Base-by-base conservation (phyloP, 768 basidiomycete species). In the Exidia glandulosa region DNA sequence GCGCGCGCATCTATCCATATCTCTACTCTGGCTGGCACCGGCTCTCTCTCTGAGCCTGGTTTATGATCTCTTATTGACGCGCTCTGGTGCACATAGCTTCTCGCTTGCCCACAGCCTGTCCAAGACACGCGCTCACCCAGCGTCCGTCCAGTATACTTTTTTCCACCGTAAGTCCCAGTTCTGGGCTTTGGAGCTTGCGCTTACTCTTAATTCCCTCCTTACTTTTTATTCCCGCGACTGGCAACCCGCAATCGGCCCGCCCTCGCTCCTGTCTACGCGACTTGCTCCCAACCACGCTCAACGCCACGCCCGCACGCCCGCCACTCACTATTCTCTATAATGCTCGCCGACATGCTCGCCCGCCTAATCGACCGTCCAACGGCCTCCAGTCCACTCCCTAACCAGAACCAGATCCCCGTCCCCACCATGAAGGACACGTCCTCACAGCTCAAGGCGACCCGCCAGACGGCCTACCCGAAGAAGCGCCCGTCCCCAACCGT, bases 381-480 rank as follows among this genome's bases (percentile, higher is more conserved):
- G 37, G 34, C 52, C 34, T 30, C 50, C 45, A 47, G 37, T 47
- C 32, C 52, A 57, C 31, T 62, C 56, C 36, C 57, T 63, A 32
- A 37, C 59, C 61, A 16, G 32, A 59, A 31, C 60, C 64, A 19
- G 59, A 3, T 14, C 61, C 27, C 57, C 62, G 23, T 16, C 59
- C 34, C 47, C 59, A 77, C 77, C 73, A 91, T 91, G 90, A 91
- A 91, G 79, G 88, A 90, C 76, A 75, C 81, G 63, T 81, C 85
- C 32, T 73, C 31, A 32, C n/a, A 16, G 37, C 30, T 82, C 76
- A 79, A 66, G 78, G 80, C 68, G 78, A n/a, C 84, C 63, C 81
- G 86, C 70, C 79, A 78, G 63, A 73, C 81, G 58, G 77, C 84
- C 65, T 92, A 92, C 68, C 86, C 86, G 56, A 90, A 86, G 84